Evolutionary conservation across 257 asterid species (phyloP).

Genomic region (Solanum medicagineum): DNA sequence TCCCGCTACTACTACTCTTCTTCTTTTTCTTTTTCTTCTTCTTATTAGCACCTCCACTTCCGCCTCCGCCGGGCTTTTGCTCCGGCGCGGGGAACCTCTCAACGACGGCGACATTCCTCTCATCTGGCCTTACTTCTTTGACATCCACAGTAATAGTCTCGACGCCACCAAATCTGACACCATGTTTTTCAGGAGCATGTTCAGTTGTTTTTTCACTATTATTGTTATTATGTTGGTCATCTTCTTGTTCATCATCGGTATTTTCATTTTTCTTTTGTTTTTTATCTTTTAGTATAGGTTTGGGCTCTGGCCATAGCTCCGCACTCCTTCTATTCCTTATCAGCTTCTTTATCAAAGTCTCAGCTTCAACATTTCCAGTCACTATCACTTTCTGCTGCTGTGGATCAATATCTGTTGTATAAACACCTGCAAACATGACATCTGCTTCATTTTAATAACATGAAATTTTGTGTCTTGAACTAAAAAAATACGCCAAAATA

Average conservation of each 20-base stretch:
- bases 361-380: slow-evolving; percentile 59
- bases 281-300: slow-evolving; percentile 25
- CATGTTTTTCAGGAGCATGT: slow-evolving; percentile 12
- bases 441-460: too few species aligned
- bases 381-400: slow-evolving; percentile 70
- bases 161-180: slow-evolving; percentile 39
- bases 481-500: too few species aligned
- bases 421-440: slow-evolving; percentile 42
- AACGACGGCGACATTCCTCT: slow-evolving; percentile 10
- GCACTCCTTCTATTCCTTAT: slow-evolving; percentile 58
- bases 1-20: slow-evolving; percentile 1
- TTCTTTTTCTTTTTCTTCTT: slow-evolving; percentile 53
- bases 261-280: slow-evolving; percentile 19
- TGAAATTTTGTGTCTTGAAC: too few species aligned
- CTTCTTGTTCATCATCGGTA: slow-evolving; percentile 30
- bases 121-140: neutral
- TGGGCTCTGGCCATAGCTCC: slow-evolving; percentile 76
- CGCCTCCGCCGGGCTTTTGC: slow-evolving; percentile 9
- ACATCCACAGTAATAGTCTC: slow-evolving; percentile 11
- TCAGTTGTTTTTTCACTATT: slow-evolving; percentile 7
- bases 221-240: slow-evolving; percentile 12
- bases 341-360: slow-evolving; percentile 49
- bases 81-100: slow-evolving; percentile 10
- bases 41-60: slow-evolving; percentile 21
- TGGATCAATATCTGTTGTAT: slow-evolving; percentile 40